A percentile compares a stretch with the other conserved stretches of the same genome.
Evolutionary conservation across 139 green algal genomes (phyloP).

Genomic region (Closterium sp.): DNA sequence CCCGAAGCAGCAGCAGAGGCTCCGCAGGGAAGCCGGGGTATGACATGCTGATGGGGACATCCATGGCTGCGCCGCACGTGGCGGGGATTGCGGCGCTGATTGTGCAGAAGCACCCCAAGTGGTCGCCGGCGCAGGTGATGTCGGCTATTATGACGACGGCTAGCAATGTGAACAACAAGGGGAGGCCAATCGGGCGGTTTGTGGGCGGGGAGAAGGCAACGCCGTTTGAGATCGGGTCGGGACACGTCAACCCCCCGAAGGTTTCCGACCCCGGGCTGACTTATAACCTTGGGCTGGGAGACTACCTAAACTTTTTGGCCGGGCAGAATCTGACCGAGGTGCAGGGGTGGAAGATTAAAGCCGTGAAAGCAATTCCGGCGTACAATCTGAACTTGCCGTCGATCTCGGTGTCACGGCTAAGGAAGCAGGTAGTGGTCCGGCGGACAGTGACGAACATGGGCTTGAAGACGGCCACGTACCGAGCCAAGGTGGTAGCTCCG

Average conservation of each 20-base stretch:
- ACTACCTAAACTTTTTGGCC: not conserved
- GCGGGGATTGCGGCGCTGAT: constrained; percentile 17
- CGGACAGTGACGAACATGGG: constrained; percentile 16
- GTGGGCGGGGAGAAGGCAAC: not conserved
- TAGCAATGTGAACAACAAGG: not conserved
- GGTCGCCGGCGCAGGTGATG: constrained; percentile 7
- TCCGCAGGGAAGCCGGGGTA: not conserved
- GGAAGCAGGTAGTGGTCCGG: not conserved
- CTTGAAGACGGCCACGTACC: not conserved
- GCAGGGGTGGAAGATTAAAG: not conserved
- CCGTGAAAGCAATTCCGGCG: not conserved
- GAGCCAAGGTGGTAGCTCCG: not conserved
- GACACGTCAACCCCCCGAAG: not conserved
- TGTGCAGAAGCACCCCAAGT: constrained; percentile 15
- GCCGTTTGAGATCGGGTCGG: not conserved
- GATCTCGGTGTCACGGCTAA: not conserved
- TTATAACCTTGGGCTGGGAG: not conserved
- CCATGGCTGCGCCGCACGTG: constrained; percentile 22
- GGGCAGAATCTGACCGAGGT: not conserved
- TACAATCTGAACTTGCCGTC: constrained; percentile 19
- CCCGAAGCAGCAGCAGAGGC: not conserved
- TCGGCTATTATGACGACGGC: constrained; percentile 24
- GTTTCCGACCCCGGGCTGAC: not conserved
- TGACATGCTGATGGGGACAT: constrained; percentile 4
- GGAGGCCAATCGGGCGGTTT: not conserved